Conservation (phyloP, 2,329 filamentous ascomycete species). For the Neofusicoccum kwambonambiense region DNA sequence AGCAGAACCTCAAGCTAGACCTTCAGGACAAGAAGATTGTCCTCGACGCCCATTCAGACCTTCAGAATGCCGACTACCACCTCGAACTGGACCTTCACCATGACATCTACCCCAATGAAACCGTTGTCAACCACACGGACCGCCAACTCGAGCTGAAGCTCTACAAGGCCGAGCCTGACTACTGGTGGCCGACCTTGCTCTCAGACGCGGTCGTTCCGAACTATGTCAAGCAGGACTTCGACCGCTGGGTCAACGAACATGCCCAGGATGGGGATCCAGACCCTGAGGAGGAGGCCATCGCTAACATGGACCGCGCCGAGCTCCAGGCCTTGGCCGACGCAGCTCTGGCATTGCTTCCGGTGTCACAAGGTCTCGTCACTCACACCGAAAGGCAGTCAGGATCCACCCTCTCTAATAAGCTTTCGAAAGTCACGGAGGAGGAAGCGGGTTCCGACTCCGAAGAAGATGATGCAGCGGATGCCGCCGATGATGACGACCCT, state of each 20-base stretch:
- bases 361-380: not conserved
- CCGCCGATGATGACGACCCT: not conserved
- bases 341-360: not conserved
- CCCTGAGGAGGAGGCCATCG: not conserved
- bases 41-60: not conserved
- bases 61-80: not conserved
- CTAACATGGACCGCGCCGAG: not conserved
- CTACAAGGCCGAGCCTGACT: conserved; percentile 2
- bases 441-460: not conserved
- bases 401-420: no score
- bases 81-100: not conserved
- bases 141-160: conserved; percentile 1
- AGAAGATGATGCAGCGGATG: not conserved
- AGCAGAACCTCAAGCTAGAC: not conserved
- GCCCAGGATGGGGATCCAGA: conserved; percentile 1
- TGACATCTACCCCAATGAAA: not conserved
- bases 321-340: not conserved
- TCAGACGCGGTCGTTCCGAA: not conserved
- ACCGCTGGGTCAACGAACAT: conserved; percentile 1
- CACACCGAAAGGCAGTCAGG: not conserved
- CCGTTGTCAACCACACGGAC: not conserved
- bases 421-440: not conserved
- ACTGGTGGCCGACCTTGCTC: conserved; percentile 5
- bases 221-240: conserved; percentile 6
- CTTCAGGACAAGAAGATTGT: not conserved